Conservation (phyloP, 23 red algal genomes). For the Gracilariopsis chorda region DNA sequence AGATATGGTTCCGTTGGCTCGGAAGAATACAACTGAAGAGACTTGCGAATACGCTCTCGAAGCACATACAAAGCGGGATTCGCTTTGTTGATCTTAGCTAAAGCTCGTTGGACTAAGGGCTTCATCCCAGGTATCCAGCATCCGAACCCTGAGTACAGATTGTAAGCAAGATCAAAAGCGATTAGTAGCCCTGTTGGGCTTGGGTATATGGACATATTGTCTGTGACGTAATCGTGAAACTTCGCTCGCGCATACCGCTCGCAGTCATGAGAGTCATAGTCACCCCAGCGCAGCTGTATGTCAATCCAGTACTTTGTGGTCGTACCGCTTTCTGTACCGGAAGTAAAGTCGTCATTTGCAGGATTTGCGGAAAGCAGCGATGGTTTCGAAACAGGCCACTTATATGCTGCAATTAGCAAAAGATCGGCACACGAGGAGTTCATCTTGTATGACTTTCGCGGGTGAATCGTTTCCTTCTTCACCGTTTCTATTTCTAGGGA, state of each 20-base stretch:
- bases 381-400: constrained; percentile 92
- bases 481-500: constrained; percentile 84
- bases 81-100: constrained; percentile 94
- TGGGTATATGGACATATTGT: constrained; percentile 91
- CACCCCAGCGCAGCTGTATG: constrained; percentile 97
- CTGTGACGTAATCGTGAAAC: constrained; percentile 92
- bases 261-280: constrained; percentile 95
- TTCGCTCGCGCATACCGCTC: constrained; percentile 88
- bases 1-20: constrained; percentile 93
- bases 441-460: constrained; percentile 99
- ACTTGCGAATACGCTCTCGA: constrained; percentile 90
- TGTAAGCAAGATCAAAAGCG: constrained; percentile 95
- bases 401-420: constrained; percentile 82
- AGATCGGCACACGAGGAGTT: constrained; percentile 98
- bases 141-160: constrained; percentile 83
- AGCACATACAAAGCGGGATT: constrained; percentile 93
- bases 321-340: constrained; percentile 48
- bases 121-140: constrained; percentile 95
- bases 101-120: constrained; percentile 81
- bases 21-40: constrained; percentile 89
- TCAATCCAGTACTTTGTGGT: constrained; percentile 97
- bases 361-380: constrained; percentile 66
- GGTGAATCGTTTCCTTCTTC: constrained; percentile 97
- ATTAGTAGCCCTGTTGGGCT: constrained; percentile 82
- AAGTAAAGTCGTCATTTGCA: constrained; percentile 43